phyloP scores from a whole-genome alignment of 148 eudicot species.

The Beta vulgaris region DNA sequence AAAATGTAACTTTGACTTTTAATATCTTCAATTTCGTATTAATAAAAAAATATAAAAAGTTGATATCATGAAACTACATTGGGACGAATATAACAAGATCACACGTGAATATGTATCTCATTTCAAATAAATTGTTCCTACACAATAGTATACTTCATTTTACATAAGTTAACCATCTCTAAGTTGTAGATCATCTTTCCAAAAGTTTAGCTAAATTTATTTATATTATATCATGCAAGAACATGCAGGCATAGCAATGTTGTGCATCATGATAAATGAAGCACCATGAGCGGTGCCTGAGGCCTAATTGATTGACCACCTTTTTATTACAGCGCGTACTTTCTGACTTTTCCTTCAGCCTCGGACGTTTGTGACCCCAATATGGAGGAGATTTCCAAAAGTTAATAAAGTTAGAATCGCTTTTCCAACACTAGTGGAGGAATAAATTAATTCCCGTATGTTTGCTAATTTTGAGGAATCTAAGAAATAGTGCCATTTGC shows the following conservation, averaged over 20 bases:
- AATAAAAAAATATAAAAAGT: no score
- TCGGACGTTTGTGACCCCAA: background rate
- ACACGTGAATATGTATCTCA: no score
- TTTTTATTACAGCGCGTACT: conserved; percentile 1
- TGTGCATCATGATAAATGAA: background rate
- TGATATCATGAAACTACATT: no score
- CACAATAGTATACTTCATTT: no score
- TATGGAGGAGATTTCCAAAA: conserved; percentile 13
- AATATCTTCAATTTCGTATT: no score
- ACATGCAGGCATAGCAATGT: background rate
- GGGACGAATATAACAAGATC: no score
- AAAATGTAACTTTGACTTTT: no score
- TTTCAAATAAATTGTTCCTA: no score
- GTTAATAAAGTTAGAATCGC: background rate
- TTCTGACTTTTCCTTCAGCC: conserved; percentile 24
- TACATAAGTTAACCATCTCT: no score
- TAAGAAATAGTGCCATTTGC: background rate
- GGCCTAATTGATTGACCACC: background rate
- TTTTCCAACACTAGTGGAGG: conserved; percentile 13
- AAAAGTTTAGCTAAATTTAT: no score
- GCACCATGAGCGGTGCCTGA: conserved; percentile 24
- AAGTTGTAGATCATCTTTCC: no score
- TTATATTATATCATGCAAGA: no score
- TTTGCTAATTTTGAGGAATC: background rate
- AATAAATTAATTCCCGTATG: conserved; percentile 4